Conservation (phyloP, 371 early-diverging fungal genomes). For the Apophysomyces variabilis region DNA sequence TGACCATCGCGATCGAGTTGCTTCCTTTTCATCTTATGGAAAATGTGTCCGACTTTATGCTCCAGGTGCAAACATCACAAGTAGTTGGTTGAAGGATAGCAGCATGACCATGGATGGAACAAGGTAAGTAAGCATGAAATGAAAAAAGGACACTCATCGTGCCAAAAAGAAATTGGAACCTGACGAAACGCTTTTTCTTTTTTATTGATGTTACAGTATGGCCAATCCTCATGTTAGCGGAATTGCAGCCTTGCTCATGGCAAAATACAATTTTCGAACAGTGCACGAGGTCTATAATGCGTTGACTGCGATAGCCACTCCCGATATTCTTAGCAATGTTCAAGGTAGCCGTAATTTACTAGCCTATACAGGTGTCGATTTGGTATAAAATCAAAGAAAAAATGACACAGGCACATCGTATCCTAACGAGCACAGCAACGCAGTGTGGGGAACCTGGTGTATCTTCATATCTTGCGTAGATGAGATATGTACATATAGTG, state of each 20-base stretch:
- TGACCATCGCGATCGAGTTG: conserved; percentile 45
- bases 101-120: conserved; percentile 68
- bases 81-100: conserved; percentile 49
- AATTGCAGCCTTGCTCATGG: conserved; percentile 45
- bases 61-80: conserved; percentile 51
- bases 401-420: too few relatives aligned
- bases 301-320: conserved; percentile 19
- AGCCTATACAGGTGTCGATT: conserved; percentile 21
- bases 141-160: too few relatives aligned
- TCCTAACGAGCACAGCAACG: too few relatives aligned
- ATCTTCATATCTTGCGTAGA: too few relatives aligned
- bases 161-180: not conserved
- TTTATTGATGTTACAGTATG: conserved; percentile 53
- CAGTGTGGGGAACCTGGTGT: too few relatives aligned
- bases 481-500: too few relatives aligned
- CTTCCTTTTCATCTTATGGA: conserved; percentile 59
- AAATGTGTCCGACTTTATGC: conserved; percentile 64
- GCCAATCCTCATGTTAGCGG: conserved; percentile 71
- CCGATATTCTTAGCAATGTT: conserved; percentile 16
- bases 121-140: conserved; percentile 33
- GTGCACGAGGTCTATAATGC: conserved; percentile 24
- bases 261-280: conserved; percentile 13
- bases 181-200: conserved; percentile 9
- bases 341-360: conserved; percentile 21
- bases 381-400: not conserved